A percentile compares a stretch with the other conserved stretches of the same genome.
Conservation (phyloP, 768 basidiomycete genomes). For the Russula abietina region DNA sequence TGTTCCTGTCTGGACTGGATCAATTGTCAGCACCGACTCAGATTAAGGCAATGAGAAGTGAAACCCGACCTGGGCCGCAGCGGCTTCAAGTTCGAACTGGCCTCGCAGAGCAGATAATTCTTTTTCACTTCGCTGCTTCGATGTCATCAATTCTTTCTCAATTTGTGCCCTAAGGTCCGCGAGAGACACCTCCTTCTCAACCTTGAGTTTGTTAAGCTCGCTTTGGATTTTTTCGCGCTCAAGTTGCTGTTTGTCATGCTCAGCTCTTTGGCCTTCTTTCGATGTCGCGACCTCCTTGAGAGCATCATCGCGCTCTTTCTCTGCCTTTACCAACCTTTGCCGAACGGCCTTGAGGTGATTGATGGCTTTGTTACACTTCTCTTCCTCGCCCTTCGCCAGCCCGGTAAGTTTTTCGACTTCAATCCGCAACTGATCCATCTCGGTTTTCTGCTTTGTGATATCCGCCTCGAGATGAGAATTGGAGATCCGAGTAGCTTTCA, state of each 20-base stretch:
- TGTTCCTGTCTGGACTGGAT: conserved; percentile 59
- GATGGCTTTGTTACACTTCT: conserved; percentile 93
- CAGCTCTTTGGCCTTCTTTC: conserved; percentile 47
- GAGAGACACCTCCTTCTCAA: conserved; percentile 58
- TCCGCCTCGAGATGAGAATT: conserved; percentile 46
- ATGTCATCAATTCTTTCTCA: conserved; percentile 58
- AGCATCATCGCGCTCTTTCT: conserved; percentile 86
- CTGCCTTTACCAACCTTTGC: conserved; percentile 92
- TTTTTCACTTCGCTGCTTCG: conserved; percentile 67
- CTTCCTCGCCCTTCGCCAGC: conserved; percentile 87
- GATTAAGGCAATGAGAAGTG: not conserved
- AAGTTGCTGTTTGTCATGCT: conserved; percentile 37
- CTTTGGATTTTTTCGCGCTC: conserved; percentile 51
- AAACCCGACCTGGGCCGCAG: conserved; percentile 61
- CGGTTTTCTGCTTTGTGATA: conserved; percentile 44
- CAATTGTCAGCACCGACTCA: conserved; percentile 15
- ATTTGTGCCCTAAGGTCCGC: conserved; percentile 58
- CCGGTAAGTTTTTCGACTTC: conserved; percentile 59
- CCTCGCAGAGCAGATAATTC: conserved; percentile 59
- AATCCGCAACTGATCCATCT: conserved; percentile 51
- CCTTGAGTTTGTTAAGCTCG: conserved; percentile 56
- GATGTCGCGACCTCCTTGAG: conserved; percentile 53
- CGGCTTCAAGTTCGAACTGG: conserved; percentile 73
- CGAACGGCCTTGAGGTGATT: conserved; percentile 90
- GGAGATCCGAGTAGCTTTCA: conserved; percentile 51